These are phyloP conservation scores for Aphanomyces stellatus DNA, from an alignment of 352 stramenopile genomes.

Conservation along the genomic window DNA sequence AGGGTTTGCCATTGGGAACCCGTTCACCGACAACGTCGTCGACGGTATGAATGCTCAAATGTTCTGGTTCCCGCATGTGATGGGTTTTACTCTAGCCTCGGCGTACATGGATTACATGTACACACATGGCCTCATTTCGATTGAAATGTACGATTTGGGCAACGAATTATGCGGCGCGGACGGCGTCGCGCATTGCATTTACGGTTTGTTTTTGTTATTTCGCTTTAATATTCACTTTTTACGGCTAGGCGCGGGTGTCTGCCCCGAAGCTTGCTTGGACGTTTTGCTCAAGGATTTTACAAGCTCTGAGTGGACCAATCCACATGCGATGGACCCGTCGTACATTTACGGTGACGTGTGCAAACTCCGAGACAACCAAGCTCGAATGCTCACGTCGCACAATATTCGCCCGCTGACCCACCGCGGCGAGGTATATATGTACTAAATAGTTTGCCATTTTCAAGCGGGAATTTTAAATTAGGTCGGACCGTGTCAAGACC, in stretches of 20 bases:
- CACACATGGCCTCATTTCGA: slow-evolving; percentile 63
- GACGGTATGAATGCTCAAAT: slow-evolving; percentile 14
- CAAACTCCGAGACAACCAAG: slow-evolving; percentile 42
- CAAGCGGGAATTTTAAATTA: not conserved
- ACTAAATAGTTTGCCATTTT: not conserved
- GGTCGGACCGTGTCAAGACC: not conserved
- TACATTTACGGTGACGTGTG: slow-evolving; percentile 68
- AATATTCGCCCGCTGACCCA: not conserved
- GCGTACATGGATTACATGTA: slow-evolving; percentile 35
- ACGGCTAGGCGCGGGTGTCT: too few species aligned
- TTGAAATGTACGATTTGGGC: slow-evolving; percentile 42
- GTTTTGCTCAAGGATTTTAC: too few species aligned
- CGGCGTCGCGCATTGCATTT: slow-evolving; percentile 21
- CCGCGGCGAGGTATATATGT: not conserved
- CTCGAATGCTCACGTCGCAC: slow-evolving; percentile 23
- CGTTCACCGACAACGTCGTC: slow-evolving; percentile 16
- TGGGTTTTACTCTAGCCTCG: slow-evolving; percentile 7
- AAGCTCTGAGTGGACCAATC: too few species aligned
- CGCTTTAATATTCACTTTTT: too few species aligned
- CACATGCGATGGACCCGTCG: slow-evolving; percentile 45
- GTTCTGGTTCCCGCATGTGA: not conserved
- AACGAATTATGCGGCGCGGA: slow-evolving; percentile 39
- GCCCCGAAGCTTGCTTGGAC: too few species aligned
- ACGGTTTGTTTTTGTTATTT: too few species aligned
- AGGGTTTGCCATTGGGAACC: slow-evolving; percentile 58